phyloP scores from a whole-genome alignment of 345 rosid genomes.

The Microcos paniculata region DNA sequence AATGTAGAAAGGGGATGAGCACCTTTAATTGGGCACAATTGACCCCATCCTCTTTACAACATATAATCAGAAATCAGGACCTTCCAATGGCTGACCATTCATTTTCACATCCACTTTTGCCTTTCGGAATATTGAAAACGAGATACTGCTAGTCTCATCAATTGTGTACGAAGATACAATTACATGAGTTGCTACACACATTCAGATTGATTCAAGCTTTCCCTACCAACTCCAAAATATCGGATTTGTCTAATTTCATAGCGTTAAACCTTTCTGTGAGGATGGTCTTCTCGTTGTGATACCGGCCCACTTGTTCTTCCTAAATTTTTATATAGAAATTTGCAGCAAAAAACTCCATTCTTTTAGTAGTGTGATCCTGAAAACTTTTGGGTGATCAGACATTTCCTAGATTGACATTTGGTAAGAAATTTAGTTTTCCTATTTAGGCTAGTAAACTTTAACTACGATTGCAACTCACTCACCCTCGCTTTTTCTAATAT shows the following conservation, averaged over 20 bases:
- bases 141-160: conserved; percentile 21
- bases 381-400: neutral
- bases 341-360: no score
- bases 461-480: conserved; percentile 3
- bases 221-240: conserved; percentile 8
- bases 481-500: conserved; percentile 29
- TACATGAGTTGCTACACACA: neutral
- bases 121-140: conserved; percentile 31
- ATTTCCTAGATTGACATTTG: no score
- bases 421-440: no score
- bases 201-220: neutral
- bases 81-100: conserved; percentile 29
- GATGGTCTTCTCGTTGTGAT: conserved; percentile 22
- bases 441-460: no score
- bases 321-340: conserved; percentile 1
- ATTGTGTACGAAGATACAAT: neutral
- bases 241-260: conserved; percentile 41
- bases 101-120: conserved; percentile 30
- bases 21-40: no score
- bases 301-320: conserved; percentile 45
- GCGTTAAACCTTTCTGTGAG: conserved; percentile 23
- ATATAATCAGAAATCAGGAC: no score
- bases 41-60: no score
- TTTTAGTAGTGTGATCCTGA: neutral
- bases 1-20: no score